These are phyloP conservation scores for Aspergillus conjunctus DNA, from an alignment of 495 filamentous ascomycete genomes.

Conservation along the genomic window DNA sequence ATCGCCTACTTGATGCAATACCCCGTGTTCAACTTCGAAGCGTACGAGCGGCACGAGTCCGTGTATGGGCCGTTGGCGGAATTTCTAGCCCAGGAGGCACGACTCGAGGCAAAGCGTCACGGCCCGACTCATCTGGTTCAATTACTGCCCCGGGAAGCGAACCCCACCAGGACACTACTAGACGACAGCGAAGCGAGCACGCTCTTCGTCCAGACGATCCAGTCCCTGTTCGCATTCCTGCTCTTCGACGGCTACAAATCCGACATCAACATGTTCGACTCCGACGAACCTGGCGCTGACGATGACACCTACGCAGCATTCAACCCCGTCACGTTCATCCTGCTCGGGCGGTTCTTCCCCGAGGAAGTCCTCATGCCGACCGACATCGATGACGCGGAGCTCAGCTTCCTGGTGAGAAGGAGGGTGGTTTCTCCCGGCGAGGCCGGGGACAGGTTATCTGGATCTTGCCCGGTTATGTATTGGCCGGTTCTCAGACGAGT, in stretches of 20 bases:
- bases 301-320: neutral
- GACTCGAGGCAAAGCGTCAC: neutral
- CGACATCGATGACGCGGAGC: neutral
- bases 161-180: neutral
- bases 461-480: neutral
- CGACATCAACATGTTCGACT: neutral
- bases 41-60: neutral
- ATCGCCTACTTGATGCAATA: neutral
- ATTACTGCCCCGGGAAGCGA: neutral
- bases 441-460: neutral
- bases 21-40: neutral
- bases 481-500: neutral
- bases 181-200: neutral
- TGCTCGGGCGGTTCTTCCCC: neutral
- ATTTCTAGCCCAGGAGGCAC: neutral
- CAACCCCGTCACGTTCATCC: neutral
- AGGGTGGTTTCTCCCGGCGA: neutral
- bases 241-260: neutral
- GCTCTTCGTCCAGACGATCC: neutral
- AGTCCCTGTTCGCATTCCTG: neutral
- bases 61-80: slow-evolving; percentile 1
- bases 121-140: neutral
- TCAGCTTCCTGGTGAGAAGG: neutral
- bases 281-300: neutral
- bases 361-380: neutral